Evolutionary conservation across 176 grass and related monocot species (phyloP).

Genomic region (Oryza meyeriana): DNA sequence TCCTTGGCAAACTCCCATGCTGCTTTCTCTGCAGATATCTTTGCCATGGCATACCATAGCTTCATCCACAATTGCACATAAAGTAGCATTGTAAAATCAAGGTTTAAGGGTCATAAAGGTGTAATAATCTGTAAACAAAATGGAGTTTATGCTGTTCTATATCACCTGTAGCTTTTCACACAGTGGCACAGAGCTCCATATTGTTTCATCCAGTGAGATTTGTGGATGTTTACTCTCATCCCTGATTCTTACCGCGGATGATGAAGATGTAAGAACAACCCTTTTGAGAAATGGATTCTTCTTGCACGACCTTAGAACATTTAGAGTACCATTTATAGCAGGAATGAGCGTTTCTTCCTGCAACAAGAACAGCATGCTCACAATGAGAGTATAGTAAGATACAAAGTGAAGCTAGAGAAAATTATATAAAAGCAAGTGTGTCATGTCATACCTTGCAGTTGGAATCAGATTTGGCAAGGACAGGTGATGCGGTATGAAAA

Average conservation of each 20-base stretch:
- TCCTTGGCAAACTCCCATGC: slow-evolving; percentile 90
- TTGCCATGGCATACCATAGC: slow-evolving; percentile 92
- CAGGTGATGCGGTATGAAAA: slow-evolving; percentile 84
- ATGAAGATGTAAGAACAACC: slow-evolving; percentile 91
- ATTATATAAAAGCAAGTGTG: background rate
- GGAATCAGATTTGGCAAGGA: slow-evolving; percentile 60
- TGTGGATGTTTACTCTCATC: slow-evolving; percentile 56
- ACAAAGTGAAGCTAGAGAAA: background rate
- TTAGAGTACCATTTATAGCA: slow-evolving; percentile 75
- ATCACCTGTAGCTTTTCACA: slow-evolving; percentile 79
- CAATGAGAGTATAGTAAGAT: background rate
- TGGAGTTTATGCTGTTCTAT: background rate
- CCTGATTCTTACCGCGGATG: slow-evolving; percentile 68
- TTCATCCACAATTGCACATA: slow-evolving; percentile 27
- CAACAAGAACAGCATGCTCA: background rate
- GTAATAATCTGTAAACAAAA: background rate
- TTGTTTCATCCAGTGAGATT: slow-evolving; percentile 57
- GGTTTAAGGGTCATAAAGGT: background rate
- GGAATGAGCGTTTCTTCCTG: slow-evolving; percentile 74
- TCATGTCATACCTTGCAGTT: slow-evolving; percentile 64
- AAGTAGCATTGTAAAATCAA: background rate
- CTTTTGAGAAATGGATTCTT: slow-evolving; percentile 70
- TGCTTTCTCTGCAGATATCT: slow-evolving; percentile 81
- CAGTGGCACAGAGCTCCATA: slow-evolving; percentile 77
- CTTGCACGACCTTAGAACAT: slow-evolving; percentile 84